Percentiles rank a stretch among this genome's conserved stretches.
Evolutionary conservation across 805 yeast species (phyloP).

Genomic region (Starmerella scarabaei): DNA sequence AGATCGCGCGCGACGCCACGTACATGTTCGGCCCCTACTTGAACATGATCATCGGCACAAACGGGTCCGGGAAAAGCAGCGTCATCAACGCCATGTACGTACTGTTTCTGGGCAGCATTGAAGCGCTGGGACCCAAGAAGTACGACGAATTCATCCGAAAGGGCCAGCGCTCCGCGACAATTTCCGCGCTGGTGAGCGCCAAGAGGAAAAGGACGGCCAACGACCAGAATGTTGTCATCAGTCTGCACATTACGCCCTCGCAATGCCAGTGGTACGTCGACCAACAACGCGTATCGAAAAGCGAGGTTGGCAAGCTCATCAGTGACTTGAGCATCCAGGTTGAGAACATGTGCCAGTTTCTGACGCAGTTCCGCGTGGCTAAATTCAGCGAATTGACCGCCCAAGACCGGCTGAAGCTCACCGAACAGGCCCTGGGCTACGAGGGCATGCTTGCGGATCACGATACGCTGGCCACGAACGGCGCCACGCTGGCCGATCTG

Average conservation of each 20-base stretch:
- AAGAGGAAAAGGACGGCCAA: background rate
- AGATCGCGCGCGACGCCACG: slow-evolving; percentile 18
- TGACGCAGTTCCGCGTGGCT: slow-evolving; percentile 92
- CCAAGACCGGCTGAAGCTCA: slow-evolving; percentile 57
- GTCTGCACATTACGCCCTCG: slow-evolving; percentile 1
- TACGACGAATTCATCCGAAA: slow-evolving; percentile 16
- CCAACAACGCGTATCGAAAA: slow-evolving; percentile 9
- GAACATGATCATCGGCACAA: slow-evolving; percentile 90
- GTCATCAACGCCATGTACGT: slow-evolving; percentile 85
- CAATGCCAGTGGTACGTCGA: slow-evolving; percentile 13
- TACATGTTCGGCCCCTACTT: slow-evolving; percentile 59
- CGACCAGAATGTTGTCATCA: slow-evolving; percentile 1
- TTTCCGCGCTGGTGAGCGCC: slow-evolving; percentile 13
- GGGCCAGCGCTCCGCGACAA: slow-evolving; percentile 8
- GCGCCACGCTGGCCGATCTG: slow-evolving; percentile 1
- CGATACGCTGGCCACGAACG: slow-evolving; percentile 32
- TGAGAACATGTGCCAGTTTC: slow-evolving; percentile 82
- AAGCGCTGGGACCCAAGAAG: slow-evolving; percentile 31
- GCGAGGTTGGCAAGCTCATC: slow-evolving; percentile 50
- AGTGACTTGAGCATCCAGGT: slow-evolving; percentile 67
- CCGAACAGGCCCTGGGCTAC: slow-evolving; percentile 66
- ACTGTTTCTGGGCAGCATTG: slow-evolving; percentile 60
- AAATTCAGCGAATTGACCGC: slow-evolving; percentile 76
- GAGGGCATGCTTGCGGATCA: slow-evolving; percentile 40
- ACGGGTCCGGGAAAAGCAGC: slow-evolving; percentile 91